Evolutionary conservation across 768 basidiomycete species (phyloP).

Genomic region (Galerina sulciceps): DNA sequence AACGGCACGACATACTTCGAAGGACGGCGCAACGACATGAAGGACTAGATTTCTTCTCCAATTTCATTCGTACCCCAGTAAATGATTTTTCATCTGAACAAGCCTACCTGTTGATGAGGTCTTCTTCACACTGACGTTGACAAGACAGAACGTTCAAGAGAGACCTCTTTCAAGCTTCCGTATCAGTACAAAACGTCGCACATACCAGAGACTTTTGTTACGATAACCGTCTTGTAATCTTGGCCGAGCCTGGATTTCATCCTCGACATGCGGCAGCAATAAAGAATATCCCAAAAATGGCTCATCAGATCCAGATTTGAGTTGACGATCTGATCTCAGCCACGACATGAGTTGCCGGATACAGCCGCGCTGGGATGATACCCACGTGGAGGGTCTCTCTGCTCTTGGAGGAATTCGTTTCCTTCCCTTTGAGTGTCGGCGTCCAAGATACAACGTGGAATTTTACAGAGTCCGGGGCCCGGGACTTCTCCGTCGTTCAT

Average conservation of each 20-base stretch:
- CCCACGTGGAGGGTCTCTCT: conserved; percentile 13
- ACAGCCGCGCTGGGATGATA: not conserved
- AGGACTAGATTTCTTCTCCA: not conserved
- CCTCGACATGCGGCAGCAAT: conserved; percentile 3
- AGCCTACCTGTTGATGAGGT: no score
- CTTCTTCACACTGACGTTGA: not conserved
- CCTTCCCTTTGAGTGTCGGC: not conserved
- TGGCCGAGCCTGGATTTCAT: not conserved
- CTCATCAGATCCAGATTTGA: conserved; percentile 8
- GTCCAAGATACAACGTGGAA: no score
- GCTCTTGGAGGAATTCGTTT: not conserved
- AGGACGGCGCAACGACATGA: not conserved
- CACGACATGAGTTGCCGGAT: conserved; percentile 9
- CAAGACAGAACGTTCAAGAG: not conserved
- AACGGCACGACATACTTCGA: not conserved
- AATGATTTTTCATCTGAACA: no score
- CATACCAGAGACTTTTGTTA: not conserved
- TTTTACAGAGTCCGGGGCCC: no score
- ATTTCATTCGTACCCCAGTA: not conserved
- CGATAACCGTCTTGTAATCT: not conserved
- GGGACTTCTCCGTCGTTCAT: no score
- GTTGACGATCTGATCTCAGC: not conserved
- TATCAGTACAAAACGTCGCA: conserved; percentile 14
- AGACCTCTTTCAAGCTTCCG: conserved; percentile 17
- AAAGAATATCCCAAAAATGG: not conserved